phyloP scores from a whole-genome alignment of 179 eudicot species.

The Heliamphora pulchella region DNA sequence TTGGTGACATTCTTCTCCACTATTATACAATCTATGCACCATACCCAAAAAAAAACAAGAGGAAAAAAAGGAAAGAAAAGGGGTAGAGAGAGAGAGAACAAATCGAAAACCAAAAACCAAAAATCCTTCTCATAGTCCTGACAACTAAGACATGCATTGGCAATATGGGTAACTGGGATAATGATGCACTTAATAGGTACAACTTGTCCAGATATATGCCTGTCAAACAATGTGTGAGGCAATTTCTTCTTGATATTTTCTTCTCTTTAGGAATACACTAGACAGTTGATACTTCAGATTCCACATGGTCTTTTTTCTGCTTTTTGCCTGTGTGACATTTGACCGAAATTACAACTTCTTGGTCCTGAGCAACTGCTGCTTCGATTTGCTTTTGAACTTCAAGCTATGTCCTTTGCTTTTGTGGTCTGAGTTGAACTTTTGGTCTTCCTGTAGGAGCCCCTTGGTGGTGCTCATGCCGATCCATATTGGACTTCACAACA shows the following conservation, averaged over 20 bases:
- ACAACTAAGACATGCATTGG: not conserved
- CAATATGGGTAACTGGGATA: not conserved
- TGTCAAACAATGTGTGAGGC: not conserved
- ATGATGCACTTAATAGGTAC: not conserved
- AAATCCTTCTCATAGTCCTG: not conserved
- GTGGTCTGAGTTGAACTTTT: not conserved
- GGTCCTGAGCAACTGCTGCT: slow-evolving; percentile 5
- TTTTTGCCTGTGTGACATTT: not conserved
- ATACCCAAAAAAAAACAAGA: too few species aligned
- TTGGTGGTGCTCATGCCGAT: slow-evolving; percentile 95
- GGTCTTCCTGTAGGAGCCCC: slow-evolving; percentile 68
- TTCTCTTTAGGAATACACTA: not conserved
- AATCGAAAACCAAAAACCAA: too few species aligned
- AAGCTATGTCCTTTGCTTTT: not conserved
- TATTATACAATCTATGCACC: not conserved
- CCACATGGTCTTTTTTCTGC: not conserved
- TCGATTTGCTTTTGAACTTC: not conserved
- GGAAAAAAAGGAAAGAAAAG: too few species aligned
- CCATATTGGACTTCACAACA: slow-evolving; percentile 94
- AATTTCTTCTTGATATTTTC: not conserved
- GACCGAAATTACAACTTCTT: not conserved
- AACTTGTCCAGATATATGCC: not conserved
- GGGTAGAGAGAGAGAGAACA: too few species aligned
- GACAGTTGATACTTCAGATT: not conserved
- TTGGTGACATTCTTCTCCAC: slow-evolving; percentile 42